Base-by-base conservation (phyloP, 306 rosid genomes). In the Pachyrhizus erosus region DNA sequence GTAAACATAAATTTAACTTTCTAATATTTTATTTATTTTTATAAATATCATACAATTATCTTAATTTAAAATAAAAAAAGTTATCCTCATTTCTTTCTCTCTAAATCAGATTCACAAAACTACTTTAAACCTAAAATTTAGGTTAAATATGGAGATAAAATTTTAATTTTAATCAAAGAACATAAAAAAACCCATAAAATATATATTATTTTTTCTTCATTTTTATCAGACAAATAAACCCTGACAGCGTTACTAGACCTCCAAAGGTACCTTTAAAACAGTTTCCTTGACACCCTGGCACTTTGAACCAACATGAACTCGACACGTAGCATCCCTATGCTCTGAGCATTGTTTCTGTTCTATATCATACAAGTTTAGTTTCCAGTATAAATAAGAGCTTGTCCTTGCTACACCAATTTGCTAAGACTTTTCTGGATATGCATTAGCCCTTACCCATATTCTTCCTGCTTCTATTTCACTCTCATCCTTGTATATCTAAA, bases 321-420 rank as follows among this genome's bases (percentile, higher is more conserved):
- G 82, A 83, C 93, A 88, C 87, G 91, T 87, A 83, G 85, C 82
- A 74, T 24, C 80, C 3, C 57, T 43, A 21, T 54, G 68, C 61
- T 79, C 58, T 66, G 10, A 40, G 73, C 67, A 70, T 5, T 23
- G 14, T 26, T 66, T 69, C 34, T 24, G 4, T 48, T 34, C 18
- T 8, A 72, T 52, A 18, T 20, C 21, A 71, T 43, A 12, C 70
- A 9, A 17, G 8, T 51, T 33, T 34, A 34, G 5, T 34, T 75
- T 66, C 66, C 54, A 76, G 55, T 84, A 90, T 89, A 87, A 89
- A 83, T 84, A 55, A 29, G 85, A 49, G 75, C 70, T 85, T 70
- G 81, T 84, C 49, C 81, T 82, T 64, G 54, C 78, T 60, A 65
- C 72, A 48, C 82, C 72, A 72, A 49, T 77, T 72, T 65, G 67